Conservation (phyloP, 2,329 filamentous ascomycete genomes). For the Alternaria tenuissima region DNA sequence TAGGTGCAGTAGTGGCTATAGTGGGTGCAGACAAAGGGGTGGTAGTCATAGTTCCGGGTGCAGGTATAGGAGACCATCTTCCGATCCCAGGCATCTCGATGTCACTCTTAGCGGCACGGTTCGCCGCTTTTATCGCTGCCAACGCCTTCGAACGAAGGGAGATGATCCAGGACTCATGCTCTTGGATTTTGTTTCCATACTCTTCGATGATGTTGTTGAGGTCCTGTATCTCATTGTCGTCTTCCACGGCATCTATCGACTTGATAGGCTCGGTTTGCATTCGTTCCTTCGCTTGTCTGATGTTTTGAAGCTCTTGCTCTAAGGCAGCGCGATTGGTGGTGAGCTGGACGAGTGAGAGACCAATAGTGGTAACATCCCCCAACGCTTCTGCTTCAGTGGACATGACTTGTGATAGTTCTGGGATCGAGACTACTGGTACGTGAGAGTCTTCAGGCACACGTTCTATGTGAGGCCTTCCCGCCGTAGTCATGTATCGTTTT, state of each 20-base stretch:
- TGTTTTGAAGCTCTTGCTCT: neutral
- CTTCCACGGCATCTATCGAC: rapidly evolving
- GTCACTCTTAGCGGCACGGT: neutral
- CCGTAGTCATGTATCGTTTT: no score
- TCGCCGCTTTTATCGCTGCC: neutral
- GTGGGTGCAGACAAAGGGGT: no score
- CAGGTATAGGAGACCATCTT: neutral
- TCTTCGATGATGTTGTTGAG: neutral
- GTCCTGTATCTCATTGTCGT: neutral
- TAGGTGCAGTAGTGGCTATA: neutral
- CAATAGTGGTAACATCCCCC: rapidly evolving
- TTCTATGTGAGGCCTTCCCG: rapidly evolving
- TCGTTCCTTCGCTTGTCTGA: neutral
- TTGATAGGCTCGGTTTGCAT: neutral
- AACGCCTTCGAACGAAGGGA: rapidly evolving
- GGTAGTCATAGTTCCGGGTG: no score
- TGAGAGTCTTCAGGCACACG: rapidly evolving
- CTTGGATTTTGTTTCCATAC: neutral
- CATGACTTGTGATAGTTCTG: neutral
- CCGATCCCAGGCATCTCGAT: neutral
- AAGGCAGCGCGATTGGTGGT: neutral
- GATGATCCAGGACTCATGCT: neutral
- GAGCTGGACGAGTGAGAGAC: neutral
- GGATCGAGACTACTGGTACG: rapidly evolving
- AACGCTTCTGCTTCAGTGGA: neutral